phyloP scores from a whole-genome alignment of 2,329 filamentous ascomycete genomes.

The Mycosphaerelloides madeirae region DNA sequence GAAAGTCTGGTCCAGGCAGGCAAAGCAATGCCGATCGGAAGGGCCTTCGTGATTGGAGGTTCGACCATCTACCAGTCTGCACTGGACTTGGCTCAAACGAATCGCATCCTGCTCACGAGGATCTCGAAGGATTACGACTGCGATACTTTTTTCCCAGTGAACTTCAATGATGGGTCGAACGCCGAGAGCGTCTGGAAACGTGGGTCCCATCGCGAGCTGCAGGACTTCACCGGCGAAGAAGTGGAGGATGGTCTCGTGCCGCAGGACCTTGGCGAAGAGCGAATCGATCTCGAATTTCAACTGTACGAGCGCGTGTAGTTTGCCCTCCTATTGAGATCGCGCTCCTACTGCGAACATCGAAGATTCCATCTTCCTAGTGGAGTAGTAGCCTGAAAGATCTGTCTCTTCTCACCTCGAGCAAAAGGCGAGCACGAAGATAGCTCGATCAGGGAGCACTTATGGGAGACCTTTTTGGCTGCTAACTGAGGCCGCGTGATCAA shows the following conservation, averaged over 20 bases:
- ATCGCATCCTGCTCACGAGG: conserved; percentile 64
- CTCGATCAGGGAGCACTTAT: too few relatives aligned
- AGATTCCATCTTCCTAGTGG: too few relatives aligned
- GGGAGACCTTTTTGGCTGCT: too few relatives aligned
- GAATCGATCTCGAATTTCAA: conserved; percentile 28
- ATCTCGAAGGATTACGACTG: conserved; percentile 67
- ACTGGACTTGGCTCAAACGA: conserved; percentile 54
- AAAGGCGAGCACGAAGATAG: too few relatives aligned
- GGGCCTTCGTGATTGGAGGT: conserved; percentile 84
- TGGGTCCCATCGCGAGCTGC: conserved; percentile 50
- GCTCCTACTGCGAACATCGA: too few relatives aligned
- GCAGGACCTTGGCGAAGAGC: conserved; percentile 51
- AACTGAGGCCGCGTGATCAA: too few relatives aligned
- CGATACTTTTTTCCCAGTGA: conserved; percentile 68
- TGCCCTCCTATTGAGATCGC: too few relatives aligned
- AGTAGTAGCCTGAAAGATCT: too few relatives aligned
- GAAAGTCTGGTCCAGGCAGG: conserved; percentile 25
- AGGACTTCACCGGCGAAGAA: conserved; percentile 62
- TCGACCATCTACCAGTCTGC: conserved; percentile 76
- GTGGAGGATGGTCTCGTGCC: conserved; percentile 53
- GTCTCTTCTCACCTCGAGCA: too few relatives aligned
- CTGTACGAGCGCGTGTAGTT: conserved; percentile 25
- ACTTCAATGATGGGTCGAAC: conserved; percentile 40
- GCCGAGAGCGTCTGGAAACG: conserved; percentile 49
- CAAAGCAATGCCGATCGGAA: conserved; percentile 40